Evolutionary conservation across 768 basidiomycete genomes (phyloP).

Genomic region (Lentinula sp.): DNA sequence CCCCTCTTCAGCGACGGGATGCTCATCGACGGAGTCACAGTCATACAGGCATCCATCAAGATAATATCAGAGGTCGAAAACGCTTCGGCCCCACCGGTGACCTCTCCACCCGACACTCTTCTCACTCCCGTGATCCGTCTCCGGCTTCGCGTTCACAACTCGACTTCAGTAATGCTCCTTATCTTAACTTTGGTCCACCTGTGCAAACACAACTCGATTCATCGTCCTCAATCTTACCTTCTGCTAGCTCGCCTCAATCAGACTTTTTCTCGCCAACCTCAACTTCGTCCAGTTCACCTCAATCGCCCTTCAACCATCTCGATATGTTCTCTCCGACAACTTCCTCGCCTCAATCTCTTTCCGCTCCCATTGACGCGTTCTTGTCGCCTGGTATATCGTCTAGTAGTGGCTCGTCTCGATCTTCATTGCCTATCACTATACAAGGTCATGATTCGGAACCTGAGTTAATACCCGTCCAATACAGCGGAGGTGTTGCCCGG

Average conservation of each 20-base stretch:
- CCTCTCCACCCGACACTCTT: neutral
- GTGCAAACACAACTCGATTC: neutral
- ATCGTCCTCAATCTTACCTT: neutral
- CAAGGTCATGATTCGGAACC: constrained; percentile 2
- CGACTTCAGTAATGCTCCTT: neutral
- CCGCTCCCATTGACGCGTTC: neutral
- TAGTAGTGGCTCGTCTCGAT: neutral
- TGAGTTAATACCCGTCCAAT: neutral
- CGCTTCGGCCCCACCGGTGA: neutral
- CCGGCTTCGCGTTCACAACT: neutral
- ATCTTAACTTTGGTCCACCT: neutral
- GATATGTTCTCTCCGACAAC: neutral
- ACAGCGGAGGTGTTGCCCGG: constrained; percentile 1
- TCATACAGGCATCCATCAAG: constrained; percentile 4
- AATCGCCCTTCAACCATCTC: neutral
- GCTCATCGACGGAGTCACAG: constrained; percentile 3
- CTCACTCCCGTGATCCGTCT: constrained; percentile 3
- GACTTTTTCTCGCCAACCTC: neutral
- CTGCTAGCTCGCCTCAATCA: neutral
- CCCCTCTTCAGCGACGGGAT: constrained; percentile 2
- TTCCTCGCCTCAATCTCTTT: neutral
- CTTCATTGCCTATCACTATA: neutral
- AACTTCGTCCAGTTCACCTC: neutral
- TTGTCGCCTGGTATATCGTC: neutral
- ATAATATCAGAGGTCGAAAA: neutral